A percentile compares a stretch with the other conserved stretches of the same genome.
Evolutionary conservation across 2,329 filamentous ascomycete species (phyloP).

Genomic region (Penicillium janthinellum): DNA sequence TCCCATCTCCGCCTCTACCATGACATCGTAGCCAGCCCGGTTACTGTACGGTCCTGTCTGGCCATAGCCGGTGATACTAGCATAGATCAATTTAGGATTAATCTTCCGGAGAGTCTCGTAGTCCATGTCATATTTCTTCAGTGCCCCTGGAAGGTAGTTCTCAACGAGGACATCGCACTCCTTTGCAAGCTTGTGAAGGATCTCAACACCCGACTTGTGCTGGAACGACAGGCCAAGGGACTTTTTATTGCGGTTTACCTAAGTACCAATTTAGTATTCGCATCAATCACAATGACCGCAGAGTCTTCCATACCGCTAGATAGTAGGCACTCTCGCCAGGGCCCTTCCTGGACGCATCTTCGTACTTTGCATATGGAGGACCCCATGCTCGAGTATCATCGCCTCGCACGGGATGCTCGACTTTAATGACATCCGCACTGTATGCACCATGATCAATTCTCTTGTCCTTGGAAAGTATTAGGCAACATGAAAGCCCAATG

Average conservation of each 20-base stretch:
- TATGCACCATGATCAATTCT: slow-evolving; percentile 10
- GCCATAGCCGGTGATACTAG: slow-evolving; percentile 95
- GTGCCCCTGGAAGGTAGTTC: slow-evolving; percentile 87
- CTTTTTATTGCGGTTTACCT: slow-evolving; percentile 98
- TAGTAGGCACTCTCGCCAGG: slow-evolving; percentile 96
- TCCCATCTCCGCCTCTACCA: slow-evolving; percentile 98
- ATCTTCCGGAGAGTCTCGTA: slow-evolving; percentile 77
- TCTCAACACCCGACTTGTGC: slow-evolving; percentile 76
- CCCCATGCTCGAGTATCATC: slow-evolving; percentile 98
- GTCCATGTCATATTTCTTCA: slow-evolving; percentile 90
- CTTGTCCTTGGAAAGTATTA: neutral
- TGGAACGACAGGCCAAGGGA: slow-evolving; percentile 91
- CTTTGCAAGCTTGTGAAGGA: slow-evolving; percentile 80
- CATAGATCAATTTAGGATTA: slow-evolving; percentile 87
- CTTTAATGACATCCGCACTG: slow-evolving; percentile 94
- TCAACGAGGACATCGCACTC: slow-evolving; percentile 93
- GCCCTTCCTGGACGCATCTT: slow-evolving; percentile 57
- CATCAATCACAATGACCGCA: slow-evolving; percentile 7
- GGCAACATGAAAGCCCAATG: neutral
- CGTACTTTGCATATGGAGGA: slow-evolving; percentile 85
- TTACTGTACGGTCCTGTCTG: slow-evolving; percentile 89
- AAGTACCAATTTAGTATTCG: neutral
- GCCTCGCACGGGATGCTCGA: slow-evolving; percentile 87
- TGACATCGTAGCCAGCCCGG: slow-evolving; percentile 94
- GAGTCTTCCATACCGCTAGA: slow-evolving; percentile 64